phyloP scores from a whole-genome alignment of 257 asterid species.

The Solanum bulbocastanum region DNA sequence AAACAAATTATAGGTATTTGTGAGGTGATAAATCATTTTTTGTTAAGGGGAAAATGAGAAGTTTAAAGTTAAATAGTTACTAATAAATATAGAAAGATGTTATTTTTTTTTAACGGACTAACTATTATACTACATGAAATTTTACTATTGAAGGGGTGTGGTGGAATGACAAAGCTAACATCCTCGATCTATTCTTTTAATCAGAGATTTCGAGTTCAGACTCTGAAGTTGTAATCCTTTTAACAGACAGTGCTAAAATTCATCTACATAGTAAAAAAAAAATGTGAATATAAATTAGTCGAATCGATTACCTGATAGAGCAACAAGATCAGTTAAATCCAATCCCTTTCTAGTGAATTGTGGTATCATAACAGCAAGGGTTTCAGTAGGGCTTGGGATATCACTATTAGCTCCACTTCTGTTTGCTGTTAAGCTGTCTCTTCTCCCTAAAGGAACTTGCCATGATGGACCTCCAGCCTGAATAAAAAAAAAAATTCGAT shows the following conservation, averaged over 20 bases:
- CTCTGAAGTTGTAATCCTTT: not conserved
- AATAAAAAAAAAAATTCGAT: not conserved
- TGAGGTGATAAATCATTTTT: not conserved
- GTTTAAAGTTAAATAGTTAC: not conserved
- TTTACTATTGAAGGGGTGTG: not conserved
- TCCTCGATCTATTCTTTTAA: not conserved
- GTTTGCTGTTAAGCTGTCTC: slow-evolving; percentile 26
- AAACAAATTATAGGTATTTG: not conserved
- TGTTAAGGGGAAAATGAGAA: not conserved
- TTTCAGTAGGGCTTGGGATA: slow-evolving; percentile 13
- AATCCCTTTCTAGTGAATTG: slow-evolving; percentile 11
- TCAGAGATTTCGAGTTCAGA: fast-evolving
- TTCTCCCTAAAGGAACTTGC: slow-evolving; percentile 19
- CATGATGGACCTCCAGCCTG: slow-evolving; percentile 29
- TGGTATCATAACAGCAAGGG: not conserved
- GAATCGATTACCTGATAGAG: slow-evolving; percentile 17
- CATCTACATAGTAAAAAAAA: not conserved
- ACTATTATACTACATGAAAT: not conserved
- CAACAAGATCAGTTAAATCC: slow-evolving; percentile 24
- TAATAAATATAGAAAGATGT: not conserved
- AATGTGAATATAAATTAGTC: not conserved
- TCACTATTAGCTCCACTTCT: slow-evolving; percentile 1
- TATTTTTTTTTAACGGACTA: not conserved
- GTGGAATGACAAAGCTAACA: not conserved
- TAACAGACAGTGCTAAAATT: no score